Evolutionary conservation across 2,329 filamentous ascomycete genomes (phyloP).

Genomic region (Colletotrichum kahawae): DNA sequence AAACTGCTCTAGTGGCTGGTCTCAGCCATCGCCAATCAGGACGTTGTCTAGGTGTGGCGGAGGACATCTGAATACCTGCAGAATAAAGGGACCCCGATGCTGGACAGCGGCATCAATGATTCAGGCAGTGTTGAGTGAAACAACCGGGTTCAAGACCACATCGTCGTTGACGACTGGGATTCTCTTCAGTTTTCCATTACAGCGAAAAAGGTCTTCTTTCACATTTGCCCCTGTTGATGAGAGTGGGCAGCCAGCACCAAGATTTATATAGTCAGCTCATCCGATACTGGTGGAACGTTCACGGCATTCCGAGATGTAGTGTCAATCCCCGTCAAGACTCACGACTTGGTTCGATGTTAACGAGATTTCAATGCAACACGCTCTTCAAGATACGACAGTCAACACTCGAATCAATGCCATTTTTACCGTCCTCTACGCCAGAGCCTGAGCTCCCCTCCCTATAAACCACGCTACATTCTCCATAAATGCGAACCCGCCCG

Average conservation of each 20-base stretch:
- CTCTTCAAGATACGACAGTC: not conserved
- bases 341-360: not conserved
- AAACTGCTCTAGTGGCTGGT: too few species aligned
- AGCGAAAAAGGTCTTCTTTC: too few species aligned
- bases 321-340: not conserved
- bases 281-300: too few species aligned
- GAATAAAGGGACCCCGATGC: not conserved
- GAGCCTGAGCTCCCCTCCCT: not conserved
- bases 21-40: not conserved
- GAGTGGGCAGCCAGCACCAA: not conserved
- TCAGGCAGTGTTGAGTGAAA: too few species aligned
- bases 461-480: not conserved
- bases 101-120: fast-evolving
- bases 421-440: not conserved
- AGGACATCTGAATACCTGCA: not conserved
- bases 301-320: fast-evolving
- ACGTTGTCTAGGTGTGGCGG: fast-evolving
- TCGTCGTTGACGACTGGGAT: not conserved
- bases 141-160: not conserved
- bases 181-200: not conserved
- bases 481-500: not conserved
- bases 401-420: not conserved
- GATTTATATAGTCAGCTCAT: not conserved
- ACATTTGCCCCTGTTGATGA: not conserved
- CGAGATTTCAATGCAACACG: fast-evolving